These are phyloP conservation scores for Alternaria dauci DNA, from an alignment of 2,329 filamentous ascomycete genomes.

Conservation along the genomic window DNA sequence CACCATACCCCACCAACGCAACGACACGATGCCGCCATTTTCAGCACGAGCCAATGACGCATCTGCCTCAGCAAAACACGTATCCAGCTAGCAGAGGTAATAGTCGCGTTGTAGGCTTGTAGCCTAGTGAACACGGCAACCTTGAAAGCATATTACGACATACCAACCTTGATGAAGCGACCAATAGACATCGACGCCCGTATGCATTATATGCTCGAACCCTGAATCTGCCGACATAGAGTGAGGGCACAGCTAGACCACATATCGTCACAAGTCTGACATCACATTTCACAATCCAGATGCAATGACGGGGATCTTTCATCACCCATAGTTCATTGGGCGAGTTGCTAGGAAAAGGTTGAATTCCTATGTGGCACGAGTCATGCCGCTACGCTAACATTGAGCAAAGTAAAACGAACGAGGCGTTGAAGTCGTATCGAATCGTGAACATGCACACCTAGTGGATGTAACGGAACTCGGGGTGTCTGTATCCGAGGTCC, in stretches of 20 bases:
- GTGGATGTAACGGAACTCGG: conserved; percentile 65
- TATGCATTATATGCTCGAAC: background rate
- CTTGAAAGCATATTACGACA: background rate
- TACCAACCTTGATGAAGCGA: background rate
- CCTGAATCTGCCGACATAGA: background rate
- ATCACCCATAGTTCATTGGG: background rate
- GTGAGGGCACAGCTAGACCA: background rate
- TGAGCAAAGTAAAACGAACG: conserved; percentile 11
- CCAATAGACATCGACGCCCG: background rate
- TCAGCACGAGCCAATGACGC: conserved; percentile 25
- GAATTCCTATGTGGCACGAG: background rate
- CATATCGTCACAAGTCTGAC: background rate
- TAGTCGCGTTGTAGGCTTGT: background rate
- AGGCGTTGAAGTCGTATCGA: conserved; percentile 15
- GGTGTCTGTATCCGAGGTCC: conserved; percentile 63
- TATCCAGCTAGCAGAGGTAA: background rate
- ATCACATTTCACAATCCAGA: background rate
- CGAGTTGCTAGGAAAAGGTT: background rate
- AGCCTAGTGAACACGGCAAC: background rate
- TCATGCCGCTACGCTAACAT: conserved; percentile 3
- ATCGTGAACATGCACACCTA: conserved; percentile 30
- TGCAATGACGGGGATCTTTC: background rate
- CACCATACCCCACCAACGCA: conserved; percentile 23
- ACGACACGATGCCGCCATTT: conserved; percentile 22
- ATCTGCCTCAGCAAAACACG: conserved; percentile 1